Evolutionary conservation across 192 early-diverging fungal genomes (phyloP).

Genomic region (Podila epigama): DNA sequence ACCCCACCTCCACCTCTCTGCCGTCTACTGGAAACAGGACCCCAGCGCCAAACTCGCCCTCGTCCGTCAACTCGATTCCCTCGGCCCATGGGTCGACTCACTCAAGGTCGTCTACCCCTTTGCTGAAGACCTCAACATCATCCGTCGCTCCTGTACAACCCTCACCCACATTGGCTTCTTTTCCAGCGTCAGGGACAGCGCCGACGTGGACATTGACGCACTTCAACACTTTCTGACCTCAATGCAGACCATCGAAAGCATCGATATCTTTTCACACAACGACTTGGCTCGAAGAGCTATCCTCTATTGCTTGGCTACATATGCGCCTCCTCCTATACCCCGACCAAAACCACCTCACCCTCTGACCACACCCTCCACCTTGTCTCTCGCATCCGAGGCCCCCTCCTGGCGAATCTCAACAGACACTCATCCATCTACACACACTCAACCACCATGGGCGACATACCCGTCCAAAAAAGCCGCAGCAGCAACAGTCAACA

Average conservation of each 20-base stretch:
- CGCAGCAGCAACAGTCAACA: neutral
- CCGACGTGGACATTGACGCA: neutral
- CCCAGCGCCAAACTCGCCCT: neutral
- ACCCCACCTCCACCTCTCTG: neutral
- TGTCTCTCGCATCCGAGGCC: too few relatives aligned
- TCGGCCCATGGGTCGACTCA: neutral
- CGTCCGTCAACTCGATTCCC: neutral
- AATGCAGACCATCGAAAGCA: neutral
- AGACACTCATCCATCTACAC: too few relatives aligned
- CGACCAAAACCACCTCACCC: too few relatives aligned
- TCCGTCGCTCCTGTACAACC: neutral
- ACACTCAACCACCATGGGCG: too few relatives aligned
- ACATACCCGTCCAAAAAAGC: neutral
- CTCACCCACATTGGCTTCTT: neutral
- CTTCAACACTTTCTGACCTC: neutral
- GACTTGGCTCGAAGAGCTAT: neutral
- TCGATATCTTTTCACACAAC: neutral
- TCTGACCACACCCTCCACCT: too few relatives aligned
- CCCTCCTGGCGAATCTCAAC: too few relatives aligned
- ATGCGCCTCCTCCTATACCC: too few relatives aligned
- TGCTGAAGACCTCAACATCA: neutral
- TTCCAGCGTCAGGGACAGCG: neutral
- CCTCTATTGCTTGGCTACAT: neutral
- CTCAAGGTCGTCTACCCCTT: neutral
- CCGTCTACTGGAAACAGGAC: neutral